These are phyloP conservation scores for Trichosanthes truncata DNA, from an alignment of 306 rosid species.

Conservation along the genomic window DNA sequence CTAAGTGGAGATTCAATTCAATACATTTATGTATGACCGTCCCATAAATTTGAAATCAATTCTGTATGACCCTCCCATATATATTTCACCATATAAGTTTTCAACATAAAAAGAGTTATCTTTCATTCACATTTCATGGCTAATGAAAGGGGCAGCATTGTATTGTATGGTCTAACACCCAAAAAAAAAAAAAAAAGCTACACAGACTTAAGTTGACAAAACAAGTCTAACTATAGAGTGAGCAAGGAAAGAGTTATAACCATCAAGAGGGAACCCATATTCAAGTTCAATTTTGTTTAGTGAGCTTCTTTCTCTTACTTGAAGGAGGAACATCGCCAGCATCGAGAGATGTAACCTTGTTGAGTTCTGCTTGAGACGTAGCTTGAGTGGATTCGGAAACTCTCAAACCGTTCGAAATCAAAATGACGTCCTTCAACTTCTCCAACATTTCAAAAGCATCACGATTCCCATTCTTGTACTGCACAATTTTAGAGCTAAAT, in stretches of 20 bases:
- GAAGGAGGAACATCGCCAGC: neutral
- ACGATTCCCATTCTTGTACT: constrained; percentile 12
- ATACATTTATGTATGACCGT: too few species aligned
- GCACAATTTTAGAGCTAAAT: neutral
- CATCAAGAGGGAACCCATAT: neutral
- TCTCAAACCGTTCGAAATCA: neutral
- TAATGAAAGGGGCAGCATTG: neutral
- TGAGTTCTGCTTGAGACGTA: neutral
- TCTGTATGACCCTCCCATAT: too few species aligned
- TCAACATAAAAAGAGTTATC: too few species aligned
- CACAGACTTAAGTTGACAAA: neutral
- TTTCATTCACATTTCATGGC: neutral
- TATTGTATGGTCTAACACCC: neutral
- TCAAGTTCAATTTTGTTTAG: neutral
- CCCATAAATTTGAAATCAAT: too few species aligned
- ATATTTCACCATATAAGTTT: too few species aligned
- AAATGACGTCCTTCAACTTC: constrained; percentile 8
- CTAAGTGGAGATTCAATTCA: too few species aligned
- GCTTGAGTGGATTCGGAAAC: neutral
- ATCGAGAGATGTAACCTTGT: neutral
- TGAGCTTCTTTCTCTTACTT: neutral
- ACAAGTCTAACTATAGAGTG: neutral
- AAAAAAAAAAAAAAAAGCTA: neutral
- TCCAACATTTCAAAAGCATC: constrained; percentile 2
- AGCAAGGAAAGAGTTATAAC: neutral